Base-by-base conservation (phyloP, 2,329 filamentous ascomycete genomes). In the Chaetomiaceae sp. region DNA sequence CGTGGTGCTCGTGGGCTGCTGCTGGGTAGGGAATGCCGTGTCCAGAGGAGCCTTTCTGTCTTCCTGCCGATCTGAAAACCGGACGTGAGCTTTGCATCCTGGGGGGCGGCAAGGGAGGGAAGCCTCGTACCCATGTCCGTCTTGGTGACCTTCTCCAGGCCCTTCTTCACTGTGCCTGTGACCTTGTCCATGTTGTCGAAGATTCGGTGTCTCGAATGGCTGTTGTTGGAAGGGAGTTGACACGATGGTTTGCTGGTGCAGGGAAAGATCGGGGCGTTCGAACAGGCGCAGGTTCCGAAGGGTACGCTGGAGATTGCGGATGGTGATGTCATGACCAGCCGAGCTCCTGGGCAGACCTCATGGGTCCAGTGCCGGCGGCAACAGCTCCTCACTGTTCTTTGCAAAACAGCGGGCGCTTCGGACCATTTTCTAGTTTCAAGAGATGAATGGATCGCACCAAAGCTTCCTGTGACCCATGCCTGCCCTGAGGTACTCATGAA, bases 1-100 rank as follows among this genome's bases (percentile, higher is more conserved):
- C 11, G 55, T 52, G 39, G 54, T 51, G 45, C n/a, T 25, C 11
- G 34, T 12, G n/a, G 46, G 51, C 22, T 57, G 55, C 39, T 57
- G 51, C 4, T 20, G 25, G 2, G 43, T 47, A 1, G 43, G 51
- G 51, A 51, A 50, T 2, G 45, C 36, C 7, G 55, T 43, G 6
- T 51, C 15, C 1, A 57, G 39, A 4, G 44, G 22, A 2, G 50
- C 46, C n/a, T 51, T 57, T 31, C 47, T 31, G 22, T 40, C 29
- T 25, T 49, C 47, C 25, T 48, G 27, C 7, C 12, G 36, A 27
- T 44, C 55, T 57, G 23, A 20, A 7, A 6, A 36, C 11, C 11
- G 20, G 3, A 25, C 4, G 11, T 12, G 29, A 40, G 22, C 14
- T 31, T 48, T 15, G 14, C 4, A 17, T n/a, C 7, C 22, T 4